Evolutionary conservation across 805 yeast genomes (phyloP), one percentile per base, ranked within the genome.

Genomic region (Candida awuae): DNA sequence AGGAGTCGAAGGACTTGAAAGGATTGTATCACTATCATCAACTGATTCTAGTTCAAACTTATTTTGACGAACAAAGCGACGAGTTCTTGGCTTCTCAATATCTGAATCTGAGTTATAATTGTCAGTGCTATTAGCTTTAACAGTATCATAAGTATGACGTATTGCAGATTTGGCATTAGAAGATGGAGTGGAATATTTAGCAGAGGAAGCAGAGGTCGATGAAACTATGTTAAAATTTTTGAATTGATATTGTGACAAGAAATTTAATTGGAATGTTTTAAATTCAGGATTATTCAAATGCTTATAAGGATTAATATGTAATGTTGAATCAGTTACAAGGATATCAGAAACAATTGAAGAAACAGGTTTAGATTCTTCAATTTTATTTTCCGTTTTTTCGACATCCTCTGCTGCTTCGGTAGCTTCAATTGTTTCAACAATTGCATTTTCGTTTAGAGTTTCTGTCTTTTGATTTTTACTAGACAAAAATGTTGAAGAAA

Each of bases 1-100:
- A 12, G 50, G 73, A 58, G 53, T 60, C 39, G 56, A 57, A 43
- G 63, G 59, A 34, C 58, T 49, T 10, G 62, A 46, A 22, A 48
- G 38, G 10, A 35, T 46, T 23, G 65, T 54, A 10, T 32, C 40
- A 8, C 44, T 13, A 15, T 39, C 50, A 21, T 50, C 55, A 31
- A 55, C 58, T 32, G 59, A 47, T 40, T 63, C 62, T 26, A 59
- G 42, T 7, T 55, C 53, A 29, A 45, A 52, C 8, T 62, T 52
- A 12, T 57, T 46, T 27, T 43, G 47, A 35, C 47, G 39, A 7
- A 65, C 70, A 26, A 68, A 59, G 51, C 81, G 68, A 61, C 83
- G 71, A 1, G 84, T 77, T 62, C 82, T 70, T 27, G 77, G 71
- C 51, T 73, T 68, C 38, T 73, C 79, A 13, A 63, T 64, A 17